Evolutionary conservation across 2,329 filamentous ascomycete genomes (phyloP).

Genomic region (Thelonectria olida): DNA sequence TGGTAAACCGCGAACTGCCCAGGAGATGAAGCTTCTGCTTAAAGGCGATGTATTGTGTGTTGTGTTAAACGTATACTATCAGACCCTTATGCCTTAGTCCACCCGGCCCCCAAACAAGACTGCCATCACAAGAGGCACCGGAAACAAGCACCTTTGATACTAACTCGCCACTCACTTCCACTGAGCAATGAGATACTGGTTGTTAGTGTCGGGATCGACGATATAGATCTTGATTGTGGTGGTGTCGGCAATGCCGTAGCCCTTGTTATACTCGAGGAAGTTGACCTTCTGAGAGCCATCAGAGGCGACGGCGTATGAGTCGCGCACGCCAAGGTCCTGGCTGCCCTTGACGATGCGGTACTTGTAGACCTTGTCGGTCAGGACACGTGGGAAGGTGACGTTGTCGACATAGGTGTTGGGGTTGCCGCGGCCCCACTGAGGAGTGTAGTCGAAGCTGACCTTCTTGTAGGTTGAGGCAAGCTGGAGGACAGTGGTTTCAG

Average conservation of each 20-base stretch:
- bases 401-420: conserved; percentile 24
- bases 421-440: conserved; percentile 21
- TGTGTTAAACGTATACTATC: no score
- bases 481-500: conserved; percentile 2
- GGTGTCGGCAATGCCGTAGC: conserved; percentile 15
- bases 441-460: conserved; percentile 19
- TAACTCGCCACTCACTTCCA: conserved; percentile 8
- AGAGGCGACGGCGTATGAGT: conserved; percentile 4
- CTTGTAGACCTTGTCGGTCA: conserved; percentile 20
- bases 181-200: conserved; percentile 11
- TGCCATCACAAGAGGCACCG: no score
- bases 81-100: no score
- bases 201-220: conserved; percentile 13
- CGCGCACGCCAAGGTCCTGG: conserved; percentile 5
- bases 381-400: conserved; percentile 15
- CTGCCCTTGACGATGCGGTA: conserved; percentile 19
- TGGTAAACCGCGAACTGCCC: no score
- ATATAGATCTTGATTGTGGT: conserved; percentile 20
- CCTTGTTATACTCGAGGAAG: conserved; percentile 22
- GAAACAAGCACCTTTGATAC: no score
- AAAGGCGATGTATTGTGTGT: no score
- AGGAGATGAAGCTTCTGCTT: no score
- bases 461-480: background rate
- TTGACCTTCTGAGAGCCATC: conserved; percentile 21
- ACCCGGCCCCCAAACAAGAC: no score